Evolutionary conservation across 352 stramenopile genomes (phyloP), one percentile per base, ranked within the genome.

Genomic region (Phytophthora aleatoria): DNA sequence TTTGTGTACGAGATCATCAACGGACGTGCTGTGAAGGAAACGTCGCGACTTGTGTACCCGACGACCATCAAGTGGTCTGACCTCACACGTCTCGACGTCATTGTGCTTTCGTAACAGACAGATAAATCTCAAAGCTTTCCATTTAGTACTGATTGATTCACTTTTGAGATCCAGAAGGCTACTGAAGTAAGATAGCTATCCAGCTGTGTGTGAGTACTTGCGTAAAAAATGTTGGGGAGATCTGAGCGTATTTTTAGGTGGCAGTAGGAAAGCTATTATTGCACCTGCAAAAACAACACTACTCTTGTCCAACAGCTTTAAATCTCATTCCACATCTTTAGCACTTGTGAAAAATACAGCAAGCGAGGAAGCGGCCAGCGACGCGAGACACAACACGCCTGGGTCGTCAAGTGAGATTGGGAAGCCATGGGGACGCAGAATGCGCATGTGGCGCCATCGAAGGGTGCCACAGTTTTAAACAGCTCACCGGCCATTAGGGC

Each of bases 1-100:
- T 81, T 74, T 42, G 62, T 78, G 12, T 78, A 76, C 56, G 66
- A 76, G 2, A 67, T 81, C 8, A 68, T 71, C 26, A 60, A 68
- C 3, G 68, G 60, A 3, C 61, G 38, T 28, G 69, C 57, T 5
- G 60, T 76, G 20, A 76, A 68, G 11, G 60, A 74, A 33, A 79
- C 67, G 1, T 63, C 71, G 13, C 55, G 57, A 7, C 56, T 79
- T 5, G 58, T 76, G 38, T 79, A 79, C 27, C 71, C 67, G 16
- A 53, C 59, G 1, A 74, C 67, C 1, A 62, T 79, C 3, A 56
- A 24, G 20, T 79, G 71, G 71, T 51, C 48, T 10, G 71, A 79
- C 20, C 55, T 79, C 10, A 13, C 49, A 16, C 57, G 44, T 15
- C 39, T 74, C 10, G 69, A 74, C 39, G 49, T 77, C 38, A 71